Conservation (phyloP, 2,329 filamentous ascomycete species). For the Phyllosticta citrichinensis region DNA sequence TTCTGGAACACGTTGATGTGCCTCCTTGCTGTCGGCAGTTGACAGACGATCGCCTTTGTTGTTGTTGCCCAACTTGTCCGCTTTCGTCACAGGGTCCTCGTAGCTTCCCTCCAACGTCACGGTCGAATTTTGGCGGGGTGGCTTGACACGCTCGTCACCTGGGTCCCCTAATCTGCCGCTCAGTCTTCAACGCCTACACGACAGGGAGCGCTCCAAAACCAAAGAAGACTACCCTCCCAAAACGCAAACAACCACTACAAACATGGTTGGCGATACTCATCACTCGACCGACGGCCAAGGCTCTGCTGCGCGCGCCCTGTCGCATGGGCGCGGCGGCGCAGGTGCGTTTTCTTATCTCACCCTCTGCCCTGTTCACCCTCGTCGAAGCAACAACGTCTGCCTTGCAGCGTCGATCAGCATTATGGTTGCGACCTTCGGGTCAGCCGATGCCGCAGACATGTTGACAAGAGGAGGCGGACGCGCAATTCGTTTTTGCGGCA, state of each 20-base stretch:
- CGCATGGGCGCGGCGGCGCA: conserved; percentile 69
- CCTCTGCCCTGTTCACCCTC: background rate
- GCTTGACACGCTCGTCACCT: background rate
- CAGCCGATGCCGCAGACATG: background rate
- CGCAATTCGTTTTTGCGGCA: background rate
- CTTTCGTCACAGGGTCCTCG: background rate
- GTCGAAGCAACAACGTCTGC: background rate
- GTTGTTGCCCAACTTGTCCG: background rate
- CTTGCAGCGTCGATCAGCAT: background rate
- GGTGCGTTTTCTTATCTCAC: conserved; percentile 31
- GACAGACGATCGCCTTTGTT: background rate
- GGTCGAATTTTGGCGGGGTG: background rate
- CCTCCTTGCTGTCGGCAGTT: background rate
- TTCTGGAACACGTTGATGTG: background rate
- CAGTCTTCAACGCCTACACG: background rate
- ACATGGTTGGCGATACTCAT: conserved; percentile 12
- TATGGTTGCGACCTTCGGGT: background rate
- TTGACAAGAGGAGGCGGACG: background rate
- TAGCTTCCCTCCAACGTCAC: background rate
- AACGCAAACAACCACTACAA: background rate
- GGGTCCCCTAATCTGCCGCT: background rate
- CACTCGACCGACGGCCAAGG: conserved; percentile 12
- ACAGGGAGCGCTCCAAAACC: background rate
- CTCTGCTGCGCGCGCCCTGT: conserved; percentile 29
- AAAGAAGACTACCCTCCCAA: background rate